Evolutionary conservation across 257 asterid genomes (phyloP).

Genomic region (Forsythia suspensa): DNA sequence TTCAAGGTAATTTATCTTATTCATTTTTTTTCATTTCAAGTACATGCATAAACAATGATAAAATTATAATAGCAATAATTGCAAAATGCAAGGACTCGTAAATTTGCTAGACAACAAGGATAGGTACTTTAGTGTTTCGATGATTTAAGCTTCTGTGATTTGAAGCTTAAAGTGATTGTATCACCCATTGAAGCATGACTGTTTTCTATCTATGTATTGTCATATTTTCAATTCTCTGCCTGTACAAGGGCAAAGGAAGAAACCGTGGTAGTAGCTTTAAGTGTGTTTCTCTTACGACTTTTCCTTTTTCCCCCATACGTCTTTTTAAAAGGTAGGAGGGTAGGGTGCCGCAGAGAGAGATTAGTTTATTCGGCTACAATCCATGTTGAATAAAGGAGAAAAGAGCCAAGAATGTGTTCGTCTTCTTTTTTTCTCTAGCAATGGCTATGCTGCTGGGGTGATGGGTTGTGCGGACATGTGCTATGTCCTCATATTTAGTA

Average conservation of each 20-base stretch:
- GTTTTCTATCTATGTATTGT: background rate
- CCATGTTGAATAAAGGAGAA: background rate
- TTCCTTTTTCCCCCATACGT: background rate
- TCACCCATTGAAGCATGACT: background rate
- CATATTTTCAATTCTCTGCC: background rate
- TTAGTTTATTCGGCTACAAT: background rate
- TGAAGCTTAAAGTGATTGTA: background rate
- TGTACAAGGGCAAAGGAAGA: background rate
- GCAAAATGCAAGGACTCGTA: no score
- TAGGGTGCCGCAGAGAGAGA: background rate
- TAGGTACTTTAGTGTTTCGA: background rate
- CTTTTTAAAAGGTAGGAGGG: background rate
- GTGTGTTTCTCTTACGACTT: background rate
- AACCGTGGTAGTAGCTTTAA: background rate
- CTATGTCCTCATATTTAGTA: no score
- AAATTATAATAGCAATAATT: background rate
- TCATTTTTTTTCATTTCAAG: background rate
- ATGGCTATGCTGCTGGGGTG: background rate
- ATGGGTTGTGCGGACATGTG: no score
- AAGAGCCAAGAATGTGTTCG: background rate
- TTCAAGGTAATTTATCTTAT: slow-evolving; percentile 58
- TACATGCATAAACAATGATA: background rate
- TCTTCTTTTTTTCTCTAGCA: background rate
- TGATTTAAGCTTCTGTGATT: background rate
- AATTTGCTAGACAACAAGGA: no score